These are phyloP conservation scores for Pythium plurisporium DNA, from an alignment of 352 stramenopile genomes.

Conservation along the genomic window DNA sequence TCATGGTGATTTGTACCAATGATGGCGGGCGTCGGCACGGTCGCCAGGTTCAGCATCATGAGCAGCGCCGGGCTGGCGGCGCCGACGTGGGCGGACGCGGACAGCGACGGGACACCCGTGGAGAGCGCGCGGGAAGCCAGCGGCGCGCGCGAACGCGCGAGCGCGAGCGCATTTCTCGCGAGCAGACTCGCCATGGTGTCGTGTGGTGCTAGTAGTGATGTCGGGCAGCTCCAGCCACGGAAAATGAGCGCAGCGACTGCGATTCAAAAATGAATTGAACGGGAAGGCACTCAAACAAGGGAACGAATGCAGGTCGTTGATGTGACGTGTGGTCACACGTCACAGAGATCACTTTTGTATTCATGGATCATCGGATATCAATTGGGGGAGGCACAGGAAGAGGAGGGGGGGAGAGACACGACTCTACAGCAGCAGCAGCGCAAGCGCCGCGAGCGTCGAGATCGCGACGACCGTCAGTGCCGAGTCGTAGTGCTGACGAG, in stretches of 20 bases:
- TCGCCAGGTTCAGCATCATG: conserved; percentile 21
- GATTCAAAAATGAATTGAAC: conserved; percentile 14
- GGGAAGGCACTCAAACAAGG: neutral
- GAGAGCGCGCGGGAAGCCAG: conserved; percentile 12
- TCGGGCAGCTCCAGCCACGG: conserved; percentile 3
- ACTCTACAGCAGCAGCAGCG: conserved; percentile 1
- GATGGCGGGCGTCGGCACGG: conserved; percentile 10
- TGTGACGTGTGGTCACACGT: conserved; percentile 9
- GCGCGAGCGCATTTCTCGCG: conserved; percentile 17
- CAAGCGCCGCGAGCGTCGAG: neutral
- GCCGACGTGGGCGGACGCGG: neutral
- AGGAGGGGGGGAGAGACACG: neutral
- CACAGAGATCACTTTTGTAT: too few relatives aligned
- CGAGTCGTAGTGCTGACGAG: neutral
- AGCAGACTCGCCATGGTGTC: conserved; percentile 19
- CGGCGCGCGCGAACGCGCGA: conserved; percentile 6
- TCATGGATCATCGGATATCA: too few relatives aligned
- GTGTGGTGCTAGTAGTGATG: neutral
- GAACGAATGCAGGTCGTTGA: neutral
- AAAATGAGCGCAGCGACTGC: neutral
- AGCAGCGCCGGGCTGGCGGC: conserved; percentile 15
- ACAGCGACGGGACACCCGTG: neutral
- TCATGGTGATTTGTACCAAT: conserved; percentile 12
- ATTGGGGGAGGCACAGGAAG: neutral
- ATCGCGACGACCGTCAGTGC: neutral